A percentile compares a stretch with the other conserved stretches of the same genome.
These are phyloP conservation scores for Colletotrichum gloeosporioides DNA, from an alignment of 2,329 filamentous ascomycete genomes.

Conservation along the genomic window DNA sequence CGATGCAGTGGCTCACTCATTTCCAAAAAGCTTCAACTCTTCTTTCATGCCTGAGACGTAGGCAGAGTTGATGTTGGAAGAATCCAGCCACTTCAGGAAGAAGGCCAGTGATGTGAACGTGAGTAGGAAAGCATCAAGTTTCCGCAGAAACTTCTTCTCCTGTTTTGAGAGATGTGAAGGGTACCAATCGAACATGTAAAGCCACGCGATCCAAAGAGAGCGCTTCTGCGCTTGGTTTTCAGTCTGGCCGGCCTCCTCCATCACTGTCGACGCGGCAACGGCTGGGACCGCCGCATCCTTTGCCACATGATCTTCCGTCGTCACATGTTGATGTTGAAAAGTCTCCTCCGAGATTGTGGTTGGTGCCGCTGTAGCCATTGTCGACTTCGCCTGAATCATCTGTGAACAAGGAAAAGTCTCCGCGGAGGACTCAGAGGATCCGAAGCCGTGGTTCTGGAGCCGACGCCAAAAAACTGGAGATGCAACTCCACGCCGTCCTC, in stretches of 20 bases:
- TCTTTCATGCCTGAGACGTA: constrained; percentile 46
- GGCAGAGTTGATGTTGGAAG: constrained; percentile 39
- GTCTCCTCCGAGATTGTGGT: background rate
- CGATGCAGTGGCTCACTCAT: constrained; percentile 26
- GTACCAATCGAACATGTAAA: constrained; percentile 31
- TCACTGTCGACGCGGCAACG: constrained; percentile 52
- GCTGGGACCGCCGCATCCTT: constrained; percentile 10
- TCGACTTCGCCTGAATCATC: background rate
- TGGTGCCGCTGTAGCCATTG: background rate
- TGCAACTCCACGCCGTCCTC: background rate
- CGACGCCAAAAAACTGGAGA: background rate
- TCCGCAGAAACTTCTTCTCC: constrained; percentile 24
- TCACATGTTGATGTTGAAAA: background rate
- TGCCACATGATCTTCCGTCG: background rate
- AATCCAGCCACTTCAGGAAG: constrained; percentile 33
- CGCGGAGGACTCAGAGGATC: background rate
- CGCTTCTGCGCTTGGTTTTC: constrained; percentile 15
- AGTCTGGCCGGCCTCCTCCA: constrained; percentile 46
- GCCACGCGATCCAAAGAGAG: constrained; percentile 23
- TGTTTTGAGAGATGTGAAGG: constrained; percentile 25
- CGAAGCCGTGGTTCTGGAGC: background rate
- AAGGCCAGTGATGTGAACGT: constrained; percentile 22
- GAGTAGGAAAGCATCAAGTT: constrained; percentile 27
- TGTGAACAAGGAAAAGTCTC: background rate
- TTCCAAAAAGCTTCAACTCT: constrained; percentile 35